phyloP scores from a whole-genome alignment of 2,329 filamentous ascomycete species.

The Nigrospora sphaerica region DNA sequence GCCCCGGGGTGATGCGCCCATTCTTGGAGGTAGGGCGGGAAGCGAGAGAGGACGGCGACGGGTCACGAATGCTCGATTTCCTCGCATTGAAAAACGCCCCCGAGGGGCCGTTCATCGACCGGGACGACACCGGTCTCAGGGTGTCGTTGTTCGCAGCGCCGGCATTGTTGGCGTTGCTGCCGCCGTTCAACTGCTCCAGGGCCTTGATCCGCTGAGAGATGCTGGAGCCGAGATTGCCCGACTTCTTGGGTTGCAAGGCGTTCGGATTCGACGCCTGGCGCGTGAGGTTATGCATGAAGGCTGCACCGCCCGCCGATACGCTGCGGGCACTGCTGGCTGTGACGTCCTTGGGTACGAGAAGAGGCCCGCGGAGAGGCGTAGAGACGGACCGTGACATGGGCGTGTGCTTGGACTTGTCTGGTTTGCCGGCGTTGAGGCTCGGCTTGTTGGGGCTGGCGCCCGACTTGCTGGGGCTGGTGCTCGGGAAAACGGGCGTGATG shows the following conservation, averaged over 20 bases:
- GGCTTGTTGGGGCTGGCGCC: not conserved
- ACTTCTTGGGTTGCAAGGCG: conserved; percentile 59
- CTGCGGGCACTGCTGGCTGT: conserved; percentile 42
- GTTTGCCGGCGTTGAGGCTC: too few relatives aligned
- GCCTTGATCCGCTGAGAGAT: conserved; percentile 95
- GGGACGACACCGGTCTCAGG: not conserved
- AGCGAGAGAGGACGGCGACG: conserved; percentile 24
- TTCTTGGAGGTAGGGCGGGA: conserved; percentile 27
- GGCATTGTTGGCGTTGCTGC: conserved; percentile 12
- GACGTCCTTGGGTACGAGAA: conserved; percentile 37
- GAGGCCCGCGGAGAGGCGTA: conserved; percentile 36
- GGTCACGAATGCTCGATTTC: conserved; percentile 24
- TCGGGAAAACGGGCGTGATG: conserved; percentile 56
- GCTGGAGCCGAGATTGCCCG: conserved; percentile 73
- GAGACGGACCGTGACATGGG: conserved; percentile 40
- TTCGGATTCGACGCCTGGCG: conserved; percentile 39
- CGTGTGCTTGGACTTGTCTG: not conserved
- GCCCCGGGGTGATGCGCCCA: conserved; percentile 7
- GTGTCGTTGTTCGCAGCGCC: not conserved
- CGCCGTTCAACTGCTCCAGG: conserved; percentile 67
- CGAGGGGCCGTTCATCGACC: conserved; percentile 15
- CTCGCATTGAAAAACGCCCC: conserved; percentile 38
- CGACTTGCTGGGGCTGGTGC: conserved; percentile 17
- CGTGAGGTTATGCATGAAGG: conserved; percentile 45
- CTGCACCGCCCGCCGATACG: conserved; percentile 47